Evolutionary conservation across 805 yeast species (phyloP).

Genomic region (Torulaspora quercuum): DNA sequence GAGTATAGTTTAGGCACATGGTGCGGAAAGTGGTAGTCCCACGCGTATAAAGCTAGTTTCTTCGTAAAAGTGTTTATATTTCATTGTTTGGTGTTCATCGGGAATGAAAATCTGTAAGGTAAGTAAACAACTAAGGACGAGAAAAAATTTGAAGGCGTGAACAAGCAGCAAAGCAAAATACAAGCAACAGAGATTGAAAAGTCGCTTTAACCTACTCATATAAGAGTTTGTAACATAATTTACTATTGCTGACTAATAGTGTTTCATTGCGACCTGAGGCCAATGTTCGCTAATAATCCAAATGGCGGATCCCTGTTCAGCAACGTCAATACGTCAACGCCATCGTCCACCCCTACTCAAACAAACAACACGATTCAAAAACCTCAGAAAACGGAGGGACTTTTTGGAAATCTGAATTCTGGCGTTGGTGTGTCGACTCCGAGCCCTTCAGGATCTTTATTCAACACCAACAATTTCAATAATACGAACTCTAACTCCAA

Average conservation of each 20-base stretch:
- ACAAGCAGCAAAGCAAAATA: constrained; percentile 2
- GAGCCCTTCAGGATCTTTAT: constrained; percentile 33
- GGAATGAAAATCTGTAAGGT: no score
- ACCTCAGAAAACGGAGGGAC: constrained; percentile 23
- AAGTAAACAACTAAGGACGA: no score
- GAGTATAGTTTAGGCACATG: no score
- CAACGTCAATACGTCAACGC: constrained; percentile 32
- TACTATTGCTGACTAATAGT: no score
- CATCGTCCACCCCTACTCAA: constrained; percentile 35
- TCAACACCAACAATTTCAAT: constrained; percentile 20
- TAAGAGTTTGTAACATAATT: neutral
- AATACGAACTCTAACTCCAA: constrained; percentile 5
- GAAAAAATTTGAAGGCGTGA: constrained; percentile 1
- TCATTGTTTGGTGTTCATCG: no score
- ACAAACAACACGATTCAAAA: constrained; percentile 23
- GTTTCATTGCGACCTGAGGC: constrained; percentile 3
- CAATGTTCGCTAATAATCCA: constrained; percentile 24
- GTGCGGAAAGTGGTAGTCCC: no score
- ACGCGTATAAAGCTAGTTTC: no score
- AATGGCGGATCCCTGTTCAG: constrained; percentile 30
- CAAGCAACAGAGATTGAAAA: neutral
- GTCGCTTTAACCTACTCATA: no score
- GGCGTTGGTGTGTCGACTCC: constrained; percentile 28
- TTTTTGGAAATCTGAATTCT: constrained; percentile 26
- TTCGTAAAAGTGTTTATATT: neutral